These are phyloP conservation scores for Cercospora beticola DNA, from an alignment of 2,329 filamentous ascomycete genomes.

Conservation along the genomic window DNA sequence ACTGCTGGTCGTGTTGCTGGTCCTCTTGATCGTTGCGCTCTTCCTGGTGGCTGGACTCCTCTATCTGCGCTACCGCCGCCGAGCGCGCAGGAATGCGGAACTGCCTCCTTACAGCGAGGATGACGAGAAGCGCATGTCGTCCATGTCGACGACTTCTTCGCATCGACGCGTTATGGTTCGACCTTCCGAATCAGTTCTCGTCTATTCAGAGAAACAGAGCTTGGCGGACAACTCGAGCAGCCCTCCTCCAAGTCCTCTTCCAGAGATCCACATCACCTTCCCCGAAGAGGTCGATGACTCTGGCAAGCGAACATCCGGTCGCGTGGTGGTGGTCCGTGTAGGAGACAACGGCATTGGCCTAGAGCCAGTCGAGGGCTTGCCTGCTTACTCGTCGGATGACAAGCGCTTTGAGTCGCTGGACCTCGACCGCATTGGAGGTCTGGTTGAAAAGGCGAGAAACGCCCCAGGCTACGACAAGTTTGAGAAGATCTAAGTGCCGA, in stretches of 20 bases:
- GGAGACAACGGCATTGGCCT: slow-evolving; percentile 86
- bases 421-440: slow-evolving; percentile 87
- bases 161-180: slow-evolving; percentile 60
- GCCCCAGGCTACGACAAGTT: slow-evolving; percentile 21
- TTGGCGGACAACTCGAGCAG: slow-evolving; percentile 74
- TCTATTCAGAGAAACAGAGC: slow-evolving; percentile 76
- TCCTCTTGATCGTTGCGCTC: slow-evolving; percentile 71
- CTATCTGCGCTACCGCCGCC: slow-evolving; percentile 68
- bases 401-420: slow-evolving; percentile 86
- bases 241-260: slow-evolving; percentile 75
- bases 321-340: slow-evolving; percentile 87
- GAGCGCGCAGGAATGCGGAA: slow-evolving; percentile 49
- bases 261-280: slow-evolving; percentile 97
- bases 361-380: slow-evolving; percentile 77
- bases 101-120: slow-evolving; percentile 62
- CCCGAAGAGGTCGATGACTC: slow-evolving; percentile 86
- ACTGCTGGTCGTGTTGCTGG: slow-evolving; percentile 75
- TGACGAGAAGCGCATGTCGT: slow-evolving; percentile 57
- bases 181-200: slow-evolving; percentile 64
- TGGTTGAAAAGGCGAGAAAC: slow-evolving; percentile 74
- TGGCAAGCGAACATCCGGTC: slow-evolving; percentile 77
- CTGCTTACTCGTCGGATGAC: slow-evolving; percentile 82
- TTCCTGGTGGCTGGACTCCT: slow-evolving; percentile 67
- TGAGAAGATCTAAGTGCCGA: slow-evolving; percentile 16
- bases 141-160: slow-evolving; percentile 44